Percentiles rank a stretch among this genome's conserved stretches.
These are phyloP conservation scores for Lipomyces chichibuensis DNA, from an alignment of 805 yeast genomes.

Conservation along the genomic window DNA sequence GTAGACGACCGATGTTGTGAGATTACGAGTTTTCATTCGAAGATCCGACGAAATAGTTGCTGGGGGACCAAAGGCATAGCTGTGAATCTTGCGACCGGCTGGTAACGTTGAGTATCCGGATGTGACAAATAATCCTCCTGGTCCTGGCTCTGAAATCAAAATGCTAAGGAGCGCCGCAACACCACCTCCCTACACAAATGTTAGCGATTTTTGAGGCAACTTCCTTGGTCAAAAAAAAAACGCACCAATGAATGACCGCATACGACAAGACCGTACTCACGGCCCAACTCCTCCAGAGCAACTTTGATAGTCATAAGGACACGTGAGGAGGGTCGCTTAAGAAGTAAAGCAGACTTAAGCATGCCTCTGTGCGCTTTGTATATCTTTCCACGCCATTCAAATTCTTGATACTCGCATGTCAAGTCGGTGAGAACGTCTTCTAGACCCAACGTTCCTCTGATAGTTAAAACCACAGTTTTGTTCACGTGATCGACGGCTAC, in stretches of 20 bases:
- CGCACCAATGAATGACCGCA: constrained; percentile 43
- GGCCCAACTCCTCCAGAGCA: constrained; percentile 40
- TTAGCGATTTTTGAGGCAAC: neutral
- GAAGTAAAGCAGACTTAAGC: constrained; percentile 40
- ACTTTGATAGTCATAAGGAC: constrained; percentile 39
- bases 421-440: constrained; percentile 44
- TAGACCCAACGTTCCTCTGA: constrained; percentile 44
- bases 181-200: constrained; percentile 40
- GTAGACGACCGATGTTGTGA: constrained; percentile 43
- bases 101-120: constrained; percentile 34
- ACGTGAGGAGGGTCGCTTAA: constrained; percentile 37
- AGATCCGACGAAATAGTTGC: constrained; percentile 41
- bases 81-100: constrained; percentile 41
- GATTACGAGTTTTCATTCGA: constrained; percentile 37
- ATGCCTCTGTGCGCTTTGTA: constrained; percentile 44
- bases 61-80: constrained; percentile 45
- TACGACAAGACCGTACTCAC: constrained; percentile 42
- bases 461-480: constrained; percentile 43
- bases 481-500: constrained; percentile 43
- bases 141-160: constrained; percentile 36
- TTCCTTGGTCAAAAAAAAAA: neutral
- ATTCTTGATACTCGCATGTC: constrained; percentile 42
- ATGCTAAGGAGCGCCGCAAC: constrained; percentile 43
- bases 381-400: constrained; percentile 40
- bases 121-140: constrained; percentile 36